Percentiles rank a stretch among this genome's conserved stretches.
phyloP scores from a whole-genome alignment of 345 rosid genomes.

The Rhodomyrtus tomentosa region DNA sequence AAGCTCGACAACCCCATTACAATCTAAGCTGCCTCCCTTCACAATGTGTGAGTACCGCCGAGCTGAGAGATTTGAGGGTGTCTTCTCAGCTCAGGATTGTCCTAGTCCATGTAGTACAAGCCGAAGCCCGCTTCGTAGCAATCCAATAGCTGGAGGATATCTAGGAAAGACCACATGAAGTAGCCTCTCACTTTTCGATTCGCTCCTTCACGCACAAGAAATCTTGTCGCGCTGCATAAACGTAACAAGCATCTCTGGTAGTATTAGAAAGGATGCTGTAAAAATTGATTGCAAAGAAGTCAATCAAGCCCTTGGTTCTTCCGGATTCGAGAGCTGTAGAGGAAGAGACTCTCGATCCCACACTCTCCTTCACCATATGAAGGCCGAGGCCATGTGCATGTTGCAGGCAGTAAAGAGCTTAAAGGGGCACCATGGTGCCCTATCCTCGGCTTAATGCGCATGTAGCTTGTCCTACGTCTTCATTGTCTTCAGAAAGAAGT shows the following conservation, averaged over 20 bases:
- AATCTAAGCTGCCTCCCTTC: conserved; percentile 10
- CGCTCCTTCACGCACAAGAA: conserved; percentile 15
- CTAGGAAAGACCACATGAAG: conserved; percentile 39
- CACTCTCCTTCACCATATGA: conserved; percentile 17
- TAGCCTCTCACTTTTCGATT: conserved; percentile 32
- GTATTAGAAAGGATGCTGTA: conserved; percentile 4
- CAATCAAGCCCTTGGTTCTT: conserved; percentile 21
- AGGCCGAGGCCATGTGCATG: too few relatives aligned
- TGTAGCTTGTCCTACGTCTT: too few relatives aligned
- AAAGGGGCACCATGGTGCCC: too few relatives aligned
- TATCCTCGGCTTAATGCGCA: too few relatives aligned
- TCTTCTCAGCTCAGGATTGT: conserved; percentile 22
- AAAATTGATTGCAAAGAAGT: conserved; percentile 43
- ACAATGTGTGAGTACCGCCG: conserved; percentile 32
- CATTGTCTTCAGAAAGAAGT: conserved; percentile 2
- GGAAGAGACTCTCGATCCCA: conserved; percentile 18
- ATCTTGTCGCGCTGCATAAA: not conserved
- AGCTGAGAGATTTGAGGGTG: conserved; percentile 35
- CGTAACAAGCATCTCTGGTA: not conserved
- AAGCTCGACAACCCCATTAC: not conserved
- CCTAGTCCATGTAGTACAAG: conserved; percentile 28
- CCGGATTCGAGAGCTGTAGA: conserved; percentile 17
- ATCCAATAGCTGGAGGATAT: conserved; percentile 19
- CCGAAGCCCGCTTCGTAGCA: conserved; percentile 25
- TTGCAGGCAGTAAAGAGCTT: too few relatives aligned